A percentile compares a stretch with the other conserved stretches of the same genome.
Conservation (phyloP, 2,329 filamentous ascomycete genomes). For the Botrytis medusae region DNA sequence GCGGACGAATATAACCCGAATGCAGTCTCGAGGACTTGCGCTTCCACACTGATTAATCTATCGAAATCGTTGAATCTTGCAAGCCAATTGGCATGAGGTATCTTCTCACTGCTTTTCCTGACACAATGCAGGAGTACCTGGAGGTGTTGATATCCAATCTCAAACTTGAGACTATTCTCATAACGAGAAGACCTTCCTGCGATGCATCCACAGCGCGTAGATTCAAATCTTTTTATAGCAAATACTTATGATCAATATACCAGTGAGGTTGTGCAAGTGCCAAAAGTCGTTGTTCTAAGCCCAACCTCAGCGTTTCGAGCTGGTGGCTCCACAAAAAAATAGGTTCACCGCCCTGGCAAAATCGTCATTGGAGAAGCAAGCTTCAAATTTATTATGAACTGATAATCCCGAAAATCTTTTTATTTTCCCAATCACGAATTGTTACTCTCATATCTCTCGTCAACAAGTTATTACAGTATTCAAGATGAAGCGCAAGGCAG, state of each 20-base stretch:
- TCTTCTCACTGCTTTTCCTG: constrained; percentile 4
- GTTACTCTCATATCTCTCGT: background rate
- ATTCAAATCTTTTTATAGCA: background rate
- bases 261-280: constrained; percentile 5
- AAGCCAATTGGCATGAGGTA: constrained; percentile 12
- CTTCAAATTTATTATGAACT: constrained; percentile 24
- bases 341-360: constrained; percentile 14
- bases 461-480: constrained; percentile 14
- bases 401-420: constrained; percentile 17
- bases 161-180: constrained; percentile 17
- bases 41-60: constrained; percentile 1
- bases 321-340: background rate
- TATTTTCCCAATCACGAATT: background rate
- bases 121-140: background rate
- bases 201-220: constrained; percentile 12
- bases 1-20: background rate
- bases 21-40: background rate
- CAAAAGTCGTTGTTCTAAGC: background rate
- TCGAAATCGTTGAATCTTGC: background rate
- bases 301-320: background rate
- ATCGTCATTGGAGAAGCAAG: constrained; percentile 11
- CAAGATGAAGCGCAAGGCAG: constrained; percentile 62
- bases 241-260: background rate
- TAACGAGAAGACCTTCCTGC: background rate
- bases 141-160: constrained; percentile 17